phyloP scores from a whole-genome alignment of 768 basidiomycete genomes.

The Auricularia heimuer region DNA sequence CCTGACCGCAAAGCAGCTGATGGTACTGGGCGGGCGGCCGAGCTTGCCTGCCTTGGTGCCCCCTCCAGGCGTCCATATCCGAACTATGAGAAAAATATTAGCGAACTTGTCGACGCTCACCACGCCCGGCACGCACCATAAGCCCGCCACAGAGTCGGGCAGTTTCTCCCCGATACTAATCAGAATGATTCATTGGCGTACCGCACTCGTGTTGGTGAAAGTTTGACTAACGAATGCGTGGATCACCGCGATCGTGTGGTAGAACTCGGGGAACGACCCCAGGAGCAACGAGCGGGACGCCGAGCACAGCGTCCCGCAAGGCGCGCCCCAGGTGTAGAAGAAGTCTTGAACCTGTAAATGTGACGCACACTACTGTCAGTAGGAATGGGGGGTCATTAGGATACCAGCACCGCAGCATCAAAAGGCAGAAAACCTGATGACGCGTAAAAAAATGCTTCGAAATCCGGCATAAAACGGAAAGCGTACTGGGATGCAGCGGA shows the following conservation, averaged over 20 bases:
- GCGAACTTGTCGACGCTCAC: background rate
- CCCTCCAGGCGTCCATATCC: background rate
- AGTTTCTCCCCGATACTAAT: conserved; percentile 1
- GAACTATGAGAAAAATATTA: background rate
- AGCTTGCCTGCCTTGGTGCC: background rate
- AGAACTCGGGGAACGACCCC: background rate
- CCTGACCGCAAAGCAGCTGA: background rate
- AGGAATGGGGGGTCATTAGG: background rate
- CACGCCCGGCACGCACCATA: background rate
- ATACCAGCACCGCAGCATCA: background rate
- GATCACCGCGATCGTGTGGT: background rate
- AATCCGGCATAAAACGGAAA: background rate
- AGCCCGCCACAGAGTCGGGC: background rate
- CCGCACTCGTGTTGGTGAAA: background rate
- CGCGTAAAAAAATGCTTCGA: background rate
- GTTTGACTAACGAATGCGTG: background rate
- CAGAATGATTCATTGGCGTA: background rate
- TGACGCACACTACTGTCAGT: background rate
- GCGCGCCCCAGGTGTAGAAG: conserved; percentile 1
- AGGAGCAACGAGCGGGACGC: background rate
- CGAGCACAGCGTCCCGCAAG: background rate
- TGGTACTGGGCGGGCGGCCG: background rate
- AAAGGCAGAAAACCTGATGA: background rate
- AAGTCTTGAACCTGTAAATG: background rate
- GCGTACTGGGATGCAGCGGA: background rate